Evolutionary conservation across 495 filamentous ascomycete genomes (phyloP).

Genomic region (Podospora pseudopauciseta): DNA sequence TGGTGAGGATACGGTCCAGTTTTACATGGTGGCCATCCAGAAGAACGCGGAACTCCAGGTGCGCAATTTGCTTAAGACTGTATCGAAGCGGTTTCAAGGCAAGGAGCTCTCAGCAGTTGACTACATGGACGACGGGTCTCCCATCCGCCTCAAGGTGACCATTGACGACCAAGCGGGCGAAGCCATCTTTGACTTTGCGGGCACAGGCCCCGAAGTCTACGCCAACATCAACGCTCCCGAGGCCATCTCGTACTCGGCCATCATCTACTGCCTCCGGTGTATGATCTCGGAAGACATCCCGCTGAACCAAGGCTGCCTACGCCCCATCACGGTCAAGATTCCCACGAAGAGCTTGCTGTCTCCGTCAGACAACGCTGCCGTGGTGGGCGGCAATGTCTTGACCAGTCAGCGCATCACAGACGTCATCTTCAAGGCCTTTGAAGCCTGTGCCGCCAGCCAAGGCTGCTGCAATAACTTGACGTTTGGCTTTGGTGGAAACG

Average conservation of each 20-base stretch:
- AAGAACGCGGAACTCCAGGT: slow-evolving; percentile 86
- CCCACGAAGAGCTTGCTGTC: slow-evolving; percentile 79
- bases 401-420: slow-evolving; percentile 90
- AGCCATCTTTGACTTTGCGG: slow-evolving; percentile 85
- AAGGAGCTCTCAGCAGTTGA: slow-evolving; percentile 72
- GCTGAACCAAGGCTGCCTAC: slow-evolving; percentile 92
- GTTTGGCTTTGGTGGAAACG: slow-evolving; percentile 77
- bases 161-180: slow-evolving; percentile 81
- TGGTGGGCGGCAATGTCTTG: slow-evolving; percentile 93
- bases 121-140: slow-evolving; percentile 91
- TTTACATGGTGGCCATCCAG: slow-evolving; percentile 95
- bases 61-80: slow-evolving; percentile 73
- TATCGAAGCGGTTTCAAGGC: slow-evolving; percentile 73
- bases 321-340: slow-evolving; percentile 81
- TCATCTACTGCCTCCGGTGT: slow-evolving; percentile 93
- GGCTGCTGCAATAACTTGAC: slow-evolving; percentile 92
- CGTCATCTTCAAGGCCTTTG: slow-evolving; percentile 87
- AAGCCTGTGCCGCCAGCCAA: slow-evolving; percentile 85
- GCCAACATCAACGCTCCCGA: slow-evolving; percentile 93
- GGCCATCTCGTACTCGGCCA: slow-evolving; percentile 90
- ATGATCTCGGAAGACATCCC: slow-evolving; percentile 93
- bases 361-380: slow-evolving; percentile 82
- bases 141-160: slow-evolving; percentile 77
- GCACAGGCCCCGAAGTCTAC: slow-evolving; percentile 91
- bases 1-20: slow-evolving; percentile 83